Base-by-base conservation (phyloP, 75 land plant genomes). In the Gnetum montanum region DNA sequence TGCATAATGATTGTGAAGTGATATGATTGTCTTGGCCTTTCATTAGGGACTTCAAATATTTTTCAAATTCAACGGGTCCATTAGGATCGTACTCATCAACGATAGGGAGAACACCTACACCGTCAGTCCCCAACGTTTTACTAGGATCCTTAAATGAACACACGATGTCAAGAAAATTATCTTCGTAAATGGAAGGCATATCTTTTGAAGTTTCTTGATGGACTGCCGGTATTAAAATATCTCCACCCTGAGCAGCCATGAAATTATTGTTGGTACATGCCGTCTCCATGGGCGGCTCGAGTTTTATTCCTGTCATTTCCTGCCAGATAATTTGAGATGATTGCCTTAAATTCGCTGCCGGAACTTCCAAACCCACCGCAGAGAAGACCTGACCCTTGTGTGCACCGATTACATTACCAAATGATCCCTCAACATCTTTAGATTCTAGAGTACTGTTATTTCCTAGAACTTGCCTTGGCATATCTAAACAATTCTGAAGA, bases 21-120 rank as follows among this genome's bases (percentile, higher is more conserved):
- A 26, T 50, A 26, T 31, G 30, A 15, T 31, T 31, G 18, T 25
- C 34, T 31, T 58, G 67, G 15, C 25, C 67, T n/a, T 27, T 51
- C 34, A 27, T 54, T 58, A 64, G 20, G 49, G 62, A 56, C 12
- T 56, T 49, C 10, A 57, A 34, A 24, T 57, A 57, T 18, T 30
- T 35, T 6, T 57, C 59, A 48, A 52, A 52, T 15, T 49, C 56
- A 16, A 28, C 54, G 10, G 27, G 31, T 8, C 58, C 38, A 18
- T 49, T 26, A 46, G 33, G 3, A 20, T 4, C 34, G 19, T 5
- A 34, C 22, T 23, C 50, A 30, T 47, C 50, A 29, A 33, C 30
- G n/a, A 6, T 22, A 50, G 53, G 53, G 30, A 50, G 53, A 30
- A 16, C 16, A 16, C 30, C 53, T 1, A 8, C 20, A 50, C n/a